Base-by-base conservation (phyloP, 768 basidiomycete species). In the Mycena belliarum region DNA sequence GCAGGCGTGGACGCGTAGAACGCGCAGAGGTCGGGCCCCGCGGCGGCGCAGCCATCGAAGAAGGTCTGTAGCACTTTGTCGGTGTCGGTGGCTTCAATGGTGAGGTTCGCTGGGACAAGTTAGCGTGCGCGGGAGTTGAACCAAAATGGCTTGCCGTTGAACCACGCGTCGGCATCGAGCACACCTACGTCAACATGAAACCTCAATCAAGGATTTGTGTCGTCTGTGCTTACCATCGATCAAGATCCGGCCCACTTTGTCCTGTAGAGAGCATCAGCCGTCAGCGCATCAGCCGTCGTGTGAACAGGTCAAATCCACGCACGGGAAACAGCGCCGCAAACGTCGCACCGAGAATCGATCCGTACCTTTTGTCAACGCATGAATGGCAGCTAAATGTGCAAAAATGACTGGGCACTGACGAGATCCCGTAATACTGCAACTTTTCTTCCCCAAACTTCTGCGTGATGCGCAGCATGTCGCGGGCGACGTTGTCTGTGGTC, bases 401-500 rank as follows among this genome's bases (percentile, higher is more conserved):
- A 41, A n/a, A n/a, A n/a, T n/a, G 40, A 23, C 6, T 7, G 40
- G 35, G n/a, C 28, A 65, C 66, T 45, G 53, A 72, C 66, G 70
- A 70, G 46, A 69, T 54, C 24, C 71, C 71, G 63, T 68, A 72
- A 46, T 71, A 72, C 41, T 68, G 51, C 16, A 76, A 45, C 57
- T 75, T 76, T 26, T 72, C 66, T 35, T 48, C 61, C 6, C 71
- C 72, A 48, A 73, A 63, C 4, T 71, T 72, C 40, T 70, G 54
- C 4, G 68, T 65, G 45, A 78, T 77, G 4, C 55, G 51, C 21
- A 77, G 49, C 76, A 78, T 77, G 52, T 78, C 76, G 2, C 69
- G 66, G 10, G 75, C 76, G 15, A 72, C 73, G 51, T 73, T 69
- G 32, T 76, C 76, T 12, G 76, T 76, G 44, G 70, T 75, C 15